Base-by-base conservation (phyloP, 2,329 filamentous ascomycete genomes). In the Colletotrichum siamense region DNA sequence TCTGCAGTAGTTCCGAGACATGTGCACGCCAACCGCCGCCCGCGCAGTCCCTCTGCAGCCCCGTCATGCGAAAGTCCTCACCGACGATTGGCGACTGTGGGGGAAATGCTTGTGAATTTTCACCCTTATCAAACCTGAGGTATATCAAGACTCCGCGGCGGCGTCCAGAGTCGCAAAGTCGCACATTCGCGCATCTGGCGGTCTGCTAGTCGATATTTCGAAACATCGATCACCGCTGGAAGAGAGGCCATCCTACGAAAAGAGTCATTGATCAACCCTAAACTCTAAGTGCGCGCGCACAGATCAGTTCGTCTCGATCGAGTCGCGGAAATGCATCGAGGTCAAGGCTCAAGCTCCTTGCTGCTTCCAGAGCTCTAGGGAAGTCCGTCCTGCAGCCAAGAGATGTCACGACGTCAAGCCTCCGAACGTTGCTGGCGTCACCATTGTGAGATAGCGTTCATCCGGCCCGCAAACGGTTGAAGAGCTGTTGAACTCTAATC, bases 281-380 rank as follows among this genome's bases (percentile, higher is more conserved):
- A 70, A 52, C 15, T 32, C 36, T 28, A 57, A 26, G 57, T 34
- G 15, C 39, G 30, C 24, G 34, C 55, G 62, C 69, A 57, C 63
- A 62, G 55, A 62, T 61, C 10, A 57, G 63, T 76, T 63, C 69
- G 63, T 62, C 70, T 73, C 49, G 44, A 76, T 76, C 74, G 65
- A 59, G 13, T 49, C 36, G 34, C 18, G 24, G 26, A 49, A 8
- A 49, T 34, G 64, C 59, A 69, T 74, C 65, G 64, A 52, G 39
- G 36, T 26, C 62, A 15, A 15, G 57, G 74, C 63, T 71, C 30
- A 24, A 34, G 30, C 22, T 63, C 34, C 16, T 39, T 26, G 16
- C 30, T 34, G 22, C 26, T 69, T 74, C 57, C 32, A 39, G n/a
- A 61, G 62, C 30, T 62, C 44, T 15, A 44, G n/a, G 22, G 26